These are phyloP conservation scores for Trichoderma reesei DNA, from an alignment of 495 filamentous ascomycete species.

Conservation along the genomic window DNA sequence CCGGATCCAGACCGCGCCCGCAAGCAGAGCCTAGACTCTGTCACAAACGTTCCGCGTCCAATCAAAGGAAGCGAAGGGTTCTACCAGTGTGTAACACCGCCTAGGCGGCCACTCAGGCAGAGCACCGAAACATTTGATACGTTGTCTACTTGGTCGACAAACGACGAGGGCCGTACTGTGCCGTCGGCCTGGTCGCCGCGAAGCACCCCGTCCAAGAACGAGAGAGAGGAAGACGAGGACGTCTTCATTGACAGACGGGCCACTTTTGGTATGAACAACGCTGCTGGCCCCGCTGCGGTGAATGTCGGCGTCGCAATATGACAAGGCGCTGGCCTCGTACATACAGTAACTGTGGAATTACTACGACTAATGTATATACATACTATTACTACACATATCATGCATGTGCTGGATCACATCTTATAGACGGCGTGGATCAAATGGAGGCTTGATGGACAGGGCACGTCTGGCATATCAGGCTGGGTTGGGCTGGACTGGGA, in stretches of 20 bases:
- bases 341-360: background rate
- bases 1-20: constrained; percentile 24
- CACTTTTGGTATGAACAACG: constrained; percentile 20
- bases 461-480: background rate
- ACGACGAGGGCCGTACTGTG: constrained; percentile 28
- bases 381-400: background rate
- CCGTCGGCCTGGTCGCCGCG: constrained; percentile 38
- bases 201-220: constrained; percentile 25
- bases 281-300: background rate
- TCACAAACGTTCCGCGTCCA: constrained; percentile 40
- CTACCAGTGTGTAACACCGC: constrained; percentile 39
- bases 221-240: constrained; percentile 24
- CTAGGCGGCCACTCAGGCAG: constrained; percentile 19
- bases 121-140: constrained; percentile 32
- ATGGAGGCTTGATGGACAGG: background rate
- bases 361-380: background rate
- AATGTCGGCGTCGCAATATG: constrained; percentile 1
- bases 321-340: background rate
- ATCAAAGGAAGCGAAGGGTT: constrained; percentile 39
- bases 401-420: constrained; percentile 1
- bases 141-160: constrained; percentile 31
- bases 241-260: constrained; percentile 19
- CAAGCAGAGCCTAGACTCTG: constrained; percentile 29
- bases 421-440: background rate
- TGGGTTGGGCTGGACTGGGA: background rate